Evolutionary conservation across 1,139 yeast genomes (phyloP).

Genomic region (Sugiyamaella grinbergsii): DNA sequence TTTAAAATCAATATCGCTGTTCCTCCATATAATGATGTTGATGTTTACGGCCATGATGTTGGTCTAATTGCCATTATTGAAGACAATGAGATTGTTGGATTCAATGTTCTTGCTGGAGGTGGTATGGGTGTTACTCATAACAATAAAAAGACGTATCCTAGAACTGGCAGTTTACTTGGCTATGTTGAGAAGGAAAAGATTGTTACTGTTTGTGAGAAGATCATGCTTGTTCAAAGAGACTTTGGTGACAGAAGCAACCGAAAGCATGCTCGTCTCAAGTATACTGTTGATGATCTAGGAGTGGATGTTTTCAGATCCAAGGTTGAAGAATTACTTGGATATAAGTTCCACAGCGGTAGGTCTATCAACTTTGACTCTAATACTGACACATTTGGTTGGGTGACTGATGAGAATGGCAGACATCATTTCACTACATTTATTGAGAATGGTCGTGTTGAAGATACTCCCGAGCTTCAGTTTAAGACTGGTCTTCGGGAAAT

Average conservation of each 20-base stretch:
- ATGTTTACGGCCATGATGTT: conserved; percentile 92
- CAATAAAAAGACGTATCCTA: conserved; percentile 94
- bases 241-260: conserved; percentile 94
- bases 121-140: conserved; percentile 99
- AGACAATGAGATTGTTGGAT: conserved; percentile 62
- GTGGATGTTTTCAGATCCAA: conserved; percentile 75
- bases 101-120: conserved; percentile 91
- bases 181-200: conserved; percentile 68
- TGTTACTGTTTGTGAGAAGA: conserved; percentile 80
- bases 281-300: conserved; percentile 91
- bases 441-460: conserved; percentile 96
- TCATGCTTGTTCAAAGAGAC: conserved; percentile 94
- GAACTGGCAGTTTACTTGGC: conserved; percentile 88
- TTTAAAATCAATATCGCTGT: conserved; percentile 93
- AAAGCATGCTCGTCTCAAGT: conserved; percentile 97
- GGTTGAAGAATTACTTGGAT: conserved; percentile 84
- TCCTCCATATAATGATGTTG: conserved; percentile 97
- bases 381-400: conserved; percentile 93
- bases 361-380: conserved; percentile 81
- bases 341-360: conserved; percentile 67
- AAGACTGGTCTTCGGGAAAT: conserved; percentile 81
- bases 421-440: conserved; percentile 93
- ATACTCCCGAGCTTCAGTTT: conserved; percentile 86
- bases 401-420: conserved; percentile 79
- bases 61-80: conserved; percentile 90